A percentile compares a stretch with the other conserved stretches of the same genome.
Conservation (phyloP, 768 basidiomycete genomes). For the Amanita phalloides region DNA sequence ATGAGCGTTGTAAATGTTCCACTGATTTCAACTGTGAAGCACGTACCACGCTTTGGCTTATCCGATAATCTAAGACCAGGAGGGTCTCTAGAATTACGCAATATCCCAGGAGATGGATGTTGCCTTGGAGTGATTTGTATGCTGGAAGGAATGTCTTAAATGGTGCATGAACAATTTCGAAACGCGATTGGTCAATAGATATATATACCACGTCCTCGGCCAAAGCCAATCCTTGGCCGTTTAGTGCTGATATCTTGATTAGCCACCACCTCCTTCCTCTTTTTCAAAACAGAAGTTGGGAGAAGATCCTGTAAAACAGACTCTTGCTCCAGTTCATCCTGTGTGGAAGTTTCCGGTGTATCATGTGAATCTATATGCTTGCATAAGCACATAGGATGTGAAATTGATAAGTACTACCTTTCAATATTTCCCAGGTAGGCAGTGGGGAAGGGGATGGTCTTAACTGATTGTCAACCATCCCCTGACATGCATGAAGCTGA, state of each 20-base stretch:
- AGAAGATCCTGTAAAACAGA: neutral
- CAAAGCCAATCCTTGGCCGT: neutral
- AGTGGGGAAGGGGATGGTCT: conserved; percentile 3
- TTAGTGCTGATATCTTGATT: neutral
- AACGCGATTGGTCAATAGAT: neutral
- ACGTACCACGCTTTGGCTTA: neutral
- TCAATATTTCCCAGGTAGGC: conserved; percentile 6
- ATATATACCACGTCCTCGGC: neutral
- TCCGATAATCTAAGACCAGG: neutral
- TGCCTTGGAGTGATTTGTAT: neutral
- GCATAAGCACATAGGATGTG: neutral
- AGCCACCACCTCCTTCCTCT: conserved; percentile 1
- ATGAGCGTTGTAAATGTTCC: neutral
- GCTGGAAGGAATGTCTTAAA: neutral
- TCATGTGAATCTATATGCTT: neutral
- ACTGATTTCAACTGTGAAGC: neutral
- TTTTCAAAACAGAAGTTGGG: neutral
- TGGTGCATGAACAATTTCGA: neutral
- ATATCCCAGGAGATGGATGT: neutral
- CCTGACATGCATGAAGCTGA: neutral
- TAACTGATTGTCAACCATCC: neutral
- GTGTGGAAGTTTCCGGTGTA: neutral
- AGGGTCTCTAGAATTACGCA: neutral
- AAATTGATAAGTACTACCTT: neutral
- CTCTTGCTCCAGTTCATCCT: conserved; percentile 1